These are phyloP conservation scores for Citrullus mucosospermus DNA, from an alignment of 306 rosid species.

Conservation along the genomic window DNA sequence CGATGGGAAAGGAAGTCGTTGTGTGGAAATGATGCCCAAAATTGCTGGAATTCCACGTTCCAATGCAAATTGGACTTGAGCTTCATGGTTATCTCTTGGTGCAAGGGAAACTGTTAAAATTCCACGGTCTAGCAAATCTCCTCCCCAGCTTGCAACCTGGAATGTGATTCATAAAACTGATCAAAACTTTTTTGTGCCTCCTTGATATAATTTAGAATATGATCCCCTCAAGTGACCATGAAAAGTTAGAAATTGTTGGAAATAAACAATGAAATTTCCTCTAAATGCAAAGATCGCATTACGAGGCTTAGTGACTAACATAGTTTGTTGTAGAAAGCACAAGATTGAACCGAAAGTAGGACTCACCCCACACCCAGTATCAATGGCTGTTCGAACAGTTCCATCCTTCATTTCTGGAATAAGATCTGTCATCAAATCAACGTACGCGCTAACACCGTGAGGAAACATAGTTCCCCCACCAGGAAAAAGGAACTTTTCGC, in stretches of 20 bases:
- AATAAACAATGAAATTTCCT: not conserved
- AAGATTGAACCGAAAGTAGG: not conserved
- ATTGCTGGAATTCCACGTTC: constrained; percentile 98
- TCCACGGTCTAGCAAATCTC: constrained; percentile 90
- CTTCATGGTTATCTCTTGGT: constrained; percentile 99
- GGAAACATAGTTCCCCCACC: constrained; percentile 99
- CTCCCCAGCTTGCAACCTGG: constrained; percentile 99
- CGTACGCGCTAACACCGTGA: constrained; percentile 82
- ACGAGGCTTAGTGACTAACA: not conserved
- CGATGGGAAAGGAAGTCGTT: constrained; percentile 91
- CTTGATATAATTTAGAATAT: not conserved
- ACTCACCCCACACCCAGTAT: constrained; percentile 99
- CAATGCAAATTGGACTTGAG: constrained; percentile 96
- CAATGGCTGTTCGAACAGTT: constrained; percentile 83
- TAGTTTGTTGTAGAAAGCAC: not conserved
- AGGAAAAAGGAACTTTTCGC: constrained; percentile 93
- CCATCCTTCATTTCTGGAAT: constrained; percentile 96
- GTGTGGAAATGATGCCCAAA: constrained; percentile 94
- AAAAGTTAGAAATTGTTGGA: not conserved
- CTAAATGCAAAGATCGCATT: not conserved
- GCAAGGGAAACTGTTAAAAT: constrained; percentile 85
- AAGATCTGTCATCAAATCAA: constrained; percentile 77
- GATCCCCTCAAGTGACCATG: not conserved
- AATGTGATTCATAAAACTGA: constrained; percentile 8
- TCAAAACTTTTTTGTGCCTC: not conserved